Conservation (phyloP, 1,139 yeast species). For the Saccharomycopsis hybrid region DNA sequence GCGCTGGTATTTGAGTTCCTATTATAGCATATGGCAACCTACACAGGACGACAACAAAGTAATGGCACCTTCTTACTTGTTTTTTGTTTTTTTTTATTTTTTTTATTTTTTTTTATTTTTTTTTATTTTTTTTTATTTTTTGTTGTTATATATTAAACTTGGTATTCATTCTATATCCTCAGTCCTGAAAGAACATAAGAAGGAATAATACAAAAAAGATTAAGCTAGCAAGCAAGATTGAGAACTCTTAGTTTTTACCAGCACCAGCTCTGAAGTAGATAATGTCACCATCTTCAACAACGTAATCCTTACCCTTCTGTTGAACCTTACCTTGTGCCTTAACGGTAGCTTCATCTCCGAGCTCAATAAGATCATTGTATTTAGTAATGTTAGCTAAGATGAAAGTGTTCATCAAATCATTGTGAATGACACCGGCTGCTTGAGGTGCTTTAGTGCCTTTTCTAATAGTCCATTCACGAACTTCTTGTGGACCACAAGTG, state of each 20-base stretch:
- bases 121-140: no score
- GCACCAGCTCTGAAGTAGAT: conserved; percentile 95
- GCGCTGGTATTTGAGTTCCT: no score
- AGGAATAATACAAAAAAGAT: no score
- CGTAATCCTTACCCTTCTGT: conserved; percentile 96
- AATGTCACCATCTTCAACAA: conserved; percentile 86
- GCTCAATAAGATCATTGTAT: conserved; percentile 75
- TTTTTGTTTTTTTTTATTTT: no score
- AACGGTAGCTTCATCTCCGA: conserved; percentile 77
- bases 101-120: no score
- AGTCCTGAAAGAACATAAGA: no score
- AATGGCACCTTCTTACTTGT: no score
- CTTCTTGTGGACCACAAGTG: conserved; percentile 82
- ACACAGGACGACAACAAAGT: no score
- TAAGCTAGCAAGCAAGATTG: no score
- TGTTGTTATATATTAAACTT: no score
- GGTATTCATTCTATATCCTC: no score
- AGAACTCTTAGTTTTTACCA: conserved; percentile 74
- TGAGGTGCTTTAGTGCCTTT: conserved; percentile 80
- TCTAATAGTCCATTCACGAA: conserved; percentile 87
- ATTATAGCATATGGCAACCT: no score
- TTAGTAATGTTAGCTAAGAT: conserved; percentile 81
- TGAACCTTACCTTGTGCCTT: conserved; percentile 89
- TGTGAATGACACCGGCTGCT: conserved; percentile 84
- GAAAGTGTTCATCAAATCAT: conserved; percentile 72